phyloP scores from a whole-genome alignment of 1,139 yeast genomes.

The Saccharomyces hybrid region DNA sequence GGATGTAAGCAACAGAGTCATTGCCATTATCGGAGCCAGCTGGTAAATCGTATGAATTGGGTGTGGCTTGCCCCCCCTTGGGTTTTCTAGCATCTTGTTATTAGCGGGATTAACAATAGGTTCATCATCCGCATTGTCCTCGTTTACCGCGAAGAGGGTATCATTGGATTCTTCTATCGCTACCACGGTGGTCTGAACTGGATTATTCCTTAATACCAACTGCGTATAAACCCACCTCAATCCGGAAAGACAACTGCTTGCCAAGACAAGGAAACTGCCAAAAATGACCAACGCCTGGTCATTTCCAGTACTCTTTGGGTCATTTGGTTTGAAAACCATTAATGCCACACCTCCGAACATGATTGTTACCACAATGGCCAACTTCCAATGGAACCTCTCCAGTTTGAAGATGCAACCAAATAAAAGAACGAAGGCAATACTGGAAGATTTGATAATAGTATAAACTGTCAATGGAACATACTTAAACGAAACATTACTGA shows the following conservation, averaged over 20 bases:
- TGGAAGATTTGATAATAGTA: constrained; percentile 87
- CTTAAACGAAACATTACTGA: constrained; percentile 76
- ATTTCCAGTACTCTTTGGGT: constrained; percentile 25
- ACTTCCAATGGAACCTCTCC: constrained; percentile 60
- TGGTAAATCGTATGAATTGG: constrained; percentile 80
- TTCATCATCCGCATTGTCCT: background rate
- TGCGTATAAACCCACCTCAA: constrained; percentile 94
- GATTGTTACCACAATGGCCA: constrained; percentile 60
- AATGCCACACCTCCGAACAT: constrained; percentile 79
- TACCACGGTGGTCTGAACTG: constrained; percentile 2
- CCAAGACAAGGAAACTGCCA: constrained; percentile 67
- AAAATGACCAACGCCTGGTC: constrained; percentile 26
- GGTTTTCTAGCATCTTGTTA: background rate
- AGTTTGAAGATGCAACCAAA: constrained; percentile 76
- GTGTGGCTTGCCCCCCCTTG: constrained; percentile 36
- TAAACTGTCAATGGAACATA: constrained; percentile 75
- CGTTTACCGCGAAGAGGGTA: background rate
- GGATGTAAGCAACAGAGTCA: constrained; percentile 44
- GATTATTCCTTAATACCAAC: constrained; percentile 40
- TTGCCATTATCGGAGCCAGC: constrained; percentile 76
- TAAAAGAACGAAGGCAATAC: constrained; percentile 75
- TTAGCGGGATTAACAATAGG: background rate
- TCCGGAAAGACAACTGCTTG: constrained; percentile 79
- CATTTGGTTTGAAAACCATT: constrained; percentile 54
- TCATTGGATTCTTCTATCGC: background rate